These are phyloP conservation scores for Wickerhamomyces queroliae DNA, from an alignment of 805 yeast genomes.

Conservation along the genomic window DNA sequence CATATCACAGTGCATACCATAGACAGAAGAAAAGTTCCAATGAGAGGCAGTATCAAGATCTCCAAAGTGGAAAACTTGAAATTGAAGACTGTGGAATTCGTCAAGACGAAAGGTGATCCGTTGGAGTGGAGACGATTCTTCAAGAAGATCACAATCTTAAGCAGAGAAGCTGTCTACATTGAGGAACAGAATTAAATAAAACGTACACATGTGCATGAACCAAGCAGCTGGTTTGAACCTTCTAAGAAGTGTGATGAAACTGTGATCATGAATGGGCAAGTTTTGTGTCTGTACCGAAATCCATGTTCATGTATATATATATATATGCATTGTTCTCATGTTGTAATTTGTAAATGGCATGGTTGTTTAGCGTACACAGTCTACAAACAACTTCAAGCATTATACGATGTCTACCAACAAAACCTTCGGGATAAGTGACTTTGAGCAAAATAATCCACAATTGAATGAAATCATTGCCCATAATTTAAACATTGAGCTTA, in stretches of 20 bases:
- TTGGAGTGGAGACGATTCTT: conserved; percentile 69
- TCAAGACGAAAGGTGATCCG: conserved; percentile 59
- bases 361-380: too few relatives aligned
- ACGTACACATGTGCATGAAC: not conserved
- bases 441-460: too few relatives aligned
- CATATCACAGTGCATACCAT: conserved; percentile 27
- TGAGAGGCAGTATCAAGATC: conserved; percentile 43
- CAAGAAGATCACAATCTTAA: conserved; percentile 47
- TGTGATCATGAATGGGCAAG: too few relatives aligned
- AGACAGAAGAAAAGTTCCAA: conserved; percentile 38
- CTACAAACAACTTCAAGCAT: too few relatives aligned
- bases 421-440: too few relatives aligned
- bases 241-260: not conserved
- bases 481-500: too few relatives aligned
- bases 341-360: too few relatives aligned
- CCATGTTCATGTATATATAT: too few relatives aligned
- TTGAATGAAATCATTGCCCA: too few relatives aligned
- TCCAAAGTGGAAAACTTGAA: conserved; percentile 30
- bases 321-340: too few relatives aligned
- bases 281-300: too few relatives aligned
- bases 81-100: conserved; percentile 46
- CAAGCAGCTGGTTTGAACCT: not conserved
- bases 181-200: conserved; percentile 18
- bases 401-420: too few relatives aligned
- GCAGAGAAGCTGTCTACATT: conserved; percentile 49